phyloP scores from a whole-genome alignment of 441 rosid genomes.

The Brassica hybrid region DNA sequence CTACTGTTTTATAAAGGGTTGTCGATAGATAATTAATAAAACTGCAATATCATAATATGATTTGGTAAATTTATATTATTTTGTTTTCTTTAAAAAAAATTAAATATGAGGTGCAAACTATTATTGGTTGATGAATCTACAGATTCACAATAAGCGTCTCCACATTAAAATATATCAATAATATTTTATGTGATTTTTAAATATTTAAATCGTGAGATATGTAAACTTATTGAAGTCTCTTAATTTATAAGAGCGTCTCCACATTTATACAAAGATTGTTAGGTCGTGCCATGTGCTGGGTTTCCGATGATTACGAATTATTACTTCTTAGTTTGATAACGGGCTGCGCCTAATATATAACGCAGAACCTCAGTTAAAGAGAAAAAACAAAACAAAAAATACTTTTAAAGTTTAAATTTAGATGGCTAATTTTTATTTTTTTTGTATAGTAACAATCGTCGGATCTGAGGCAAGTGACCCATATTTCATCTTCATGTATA shows the following conservation, averaged over 20 bases:
- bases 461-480: no score
- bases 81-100: no score
- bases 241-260: background rate
- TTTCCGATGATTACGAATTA: background rate
- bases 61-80: no score
- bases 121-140: no score
- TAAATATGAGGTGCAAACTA: no score
- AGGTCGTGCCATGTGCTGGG: slow-evolving; percentile 19
- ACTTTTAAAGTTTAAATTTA: background rate
- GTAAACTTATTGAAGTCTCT: background rate
- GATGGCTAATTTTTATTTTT: background rate
- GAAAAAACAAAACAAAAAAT: background rate
- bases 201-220: background rate
- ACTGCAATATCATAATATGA: no score
- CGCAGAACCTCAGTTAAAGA: no score
- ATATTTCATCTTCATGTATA: no score
- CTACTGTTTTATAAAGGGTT: no score
- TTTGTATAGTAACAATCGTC: background rate
- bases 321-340: background rate
- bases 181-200: background rate
- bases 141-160: no score
- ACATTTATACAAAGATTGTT: slow-evolving; percentile 6
- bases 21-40: no score
- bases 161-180: no score
- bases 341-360: background rate